Evolutionary conservation across 1,139 yeast genomes (phyloP).

Genomic region (Candida dubliniensis): DNA sequence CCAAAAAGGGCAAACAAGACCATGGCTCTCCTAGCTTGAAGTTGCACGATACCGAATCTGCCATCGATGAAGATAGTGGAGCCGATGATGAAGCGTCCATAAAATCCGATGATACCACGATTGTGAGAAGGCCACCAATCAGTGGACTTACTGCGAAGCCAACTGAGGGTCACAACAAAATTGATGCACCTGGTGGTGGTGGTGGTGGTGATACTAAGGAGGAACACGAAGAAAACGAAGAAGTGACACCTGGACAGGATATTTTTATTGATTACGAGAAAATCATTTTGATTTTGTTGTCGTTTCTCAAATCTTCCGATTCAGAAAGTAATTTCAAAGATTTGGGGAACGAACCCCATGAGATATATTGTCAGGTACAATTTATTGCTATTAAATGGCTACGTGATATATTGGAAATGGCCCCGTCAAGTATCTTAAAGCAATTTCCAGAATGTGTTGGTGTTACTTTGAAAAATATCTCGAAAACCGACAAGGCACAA

Average conservation of each 20-base stretch:
- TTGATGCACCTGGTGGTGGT: not conserved
- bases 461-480: constrained; percentile 37
- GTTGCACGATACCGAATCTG: constrained; percentile 9
- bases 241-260: constrained; percentile 77
- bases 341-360: constrained; percentile 38
- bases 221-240: constrained; percentile 21
- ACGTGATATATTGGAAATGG: constrained; percentile 66
- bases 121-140: constrained; percentile 16
- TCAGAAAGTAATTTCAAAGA: constrained; percentile 25
- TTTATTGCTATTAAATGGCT: constrained; percentile 83
- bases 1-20: not conserved
- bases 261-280: constrained; percentile 78
- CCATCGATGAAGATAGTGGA: constrained; percentile 6
- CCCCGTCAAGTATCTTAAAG: constrained; percentile 74
- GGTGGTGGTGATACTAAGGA: constrained; percentile 3
- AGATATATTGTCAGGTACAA: constrained; percentile 72
- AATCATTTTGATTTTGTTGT: constrained; percentile 75
- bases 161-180: constrained; percentile 2
- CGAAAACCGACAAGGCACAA: constrained; percentile 38
- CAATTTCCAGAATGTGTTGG: constrained; percentile 49
- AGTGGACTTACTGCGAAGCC: not conserved
- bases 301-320: constrained; percentile 61
- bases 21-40: constrained; percentile 1
- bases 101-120: constrained; percentile 22
- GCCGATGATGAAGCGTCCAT: constrained; percentile 24